phyloP scores from a whole-genome alignment of 148 eudicot genomes.

The Simmondsia chinensis region DNA sequence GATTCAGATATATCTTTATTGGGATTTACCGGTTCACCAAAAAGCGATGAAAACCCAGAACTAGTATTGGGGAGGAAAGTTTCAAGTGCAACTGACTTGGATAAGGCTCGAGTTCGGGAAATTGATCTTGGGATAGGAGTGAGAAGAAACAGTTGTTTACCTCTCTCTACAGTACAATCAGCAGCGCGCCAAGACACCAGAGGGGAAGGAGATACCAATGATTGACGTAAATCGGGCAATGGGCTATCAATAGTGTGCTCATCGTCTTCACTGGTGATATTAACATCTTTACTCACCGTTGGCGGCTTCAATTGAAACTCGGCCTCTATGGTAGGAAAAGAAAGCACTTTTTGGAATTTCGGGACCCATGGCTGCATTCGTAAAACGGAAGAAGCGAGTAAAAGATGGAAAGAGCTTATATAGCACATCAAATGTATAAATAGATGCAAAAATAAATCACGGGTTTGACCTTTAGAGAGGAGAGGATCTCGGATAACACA shows the following conservation, averaged over 20 bases:
- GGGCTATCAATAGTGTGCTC: conserved; percentile 39
- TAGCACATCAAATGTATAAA: background rate
- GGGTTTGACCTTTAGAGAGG: conserved; percentile 55
- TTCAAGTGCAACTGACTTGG: conserved; percentile 21
- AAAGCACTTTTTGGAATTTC: conserved; percentile 46
- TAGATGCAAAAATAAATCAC: conserved; percentile 4
- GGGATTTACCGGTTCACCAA: conserved; percentile 7
- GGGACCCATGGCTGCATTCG: conserved; percentile 76
- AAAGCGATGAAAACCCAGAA: conserved; percentile 15
- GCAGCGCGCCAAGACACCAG: conserved; percentile 89
- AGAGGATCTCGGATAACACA: conserved; percentile 50
- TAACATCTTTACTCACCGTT: conserved; percentile 9
- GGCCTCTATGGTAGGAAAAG: conserved; percentile 14
- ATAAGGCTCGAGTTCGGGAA: conserved; percentile 30
- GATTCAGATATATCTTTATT: conserved; percentile 12
- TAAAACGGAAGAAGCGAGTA: conserved; percentile 1
- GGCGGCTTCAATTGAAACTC: conserved; percentile 21
- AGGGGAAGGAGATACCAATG: conserved; percentile 93
- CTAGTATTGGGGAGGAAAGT: conserved; percentile 12
- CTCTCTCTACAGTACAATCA: conserved; percentile 37
- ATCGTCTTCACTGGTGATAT: conserved; percentile 12
- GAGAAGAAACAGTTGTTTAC: conserved; percentile 76
- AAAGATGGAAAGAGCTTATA: too few species aligned
- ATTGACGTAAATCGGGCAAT: conserved; percentile 33
- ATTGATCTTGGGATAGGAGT: conserved; percentile 63